These are phyloP conservation scores for Mycena rosella DNA, from an alignment of 768 basidiomycete species.

Conservation along the genomic window DNA sequence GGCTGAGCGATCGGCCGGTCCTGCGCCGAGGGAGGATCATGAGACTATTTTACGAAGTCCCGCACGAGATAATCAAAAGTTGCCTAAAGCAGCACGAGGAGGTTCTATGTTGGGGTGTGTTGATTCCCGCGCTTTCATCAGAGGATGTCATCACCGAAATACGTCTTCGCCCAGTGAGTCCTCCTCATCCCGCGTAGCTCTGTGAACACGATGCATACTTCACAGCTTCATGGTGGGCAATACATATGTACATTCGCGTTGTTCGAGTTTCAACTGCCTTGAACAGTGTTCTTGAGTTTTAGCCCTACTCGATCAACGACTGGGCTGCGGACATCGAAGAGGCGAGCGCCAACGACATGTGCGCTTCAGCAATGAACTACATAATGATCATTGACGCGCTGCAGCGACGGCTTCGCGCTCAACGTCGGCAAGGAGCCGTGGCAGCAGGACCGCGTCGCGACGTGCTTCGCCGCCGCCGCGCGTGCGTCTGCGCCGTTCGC, in stretches of 20 bases:
- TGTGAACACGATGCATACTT: not conserved
- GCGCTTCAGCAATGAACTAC: not conserved
- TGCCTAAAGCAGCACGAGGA: slow-evolving; percentile 18
- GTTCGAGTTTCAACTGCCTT: no score
- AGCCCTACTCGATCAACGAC: slow-evolving; percentile 47
- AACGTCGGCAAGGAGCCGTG: slow-evolving; percentile 60
- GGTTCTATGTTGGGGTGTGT: slow-evolving; percentile 7
- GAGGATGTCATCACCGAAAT: slow-evolving; percentile 20
- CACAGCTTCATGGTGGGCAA: slow-evolving; percentile 53
- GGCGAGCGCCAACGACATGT: slow-evolving; percentile 43
- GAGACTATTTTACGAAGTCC: no score
- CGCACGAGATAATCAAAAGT: not conserved
- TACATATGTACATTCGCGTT: slow-evolving; percentile 44
- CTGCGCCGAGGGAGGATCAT: no score
- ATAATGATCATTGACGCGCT: not conserved
- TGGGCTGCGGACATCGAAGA: slow-evolving; percentile 48
- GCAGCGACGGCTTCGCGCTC: slow-evolving; percentile 58
- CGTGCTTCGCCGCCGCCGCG: slow-evolving; percentile 55
- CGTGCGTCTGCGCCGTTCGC: slow-evolving; percentile 45
- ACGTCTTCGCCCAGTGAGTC: slow-evolving; percentile 41
- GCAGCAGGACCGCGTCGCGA: slow-evolving; percentile 49
- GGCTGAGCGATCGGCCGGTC: no score
- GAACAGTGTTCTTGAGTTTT: no score
- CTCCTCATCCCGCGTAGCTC: not conserved
- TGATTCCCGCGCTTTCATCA: not conserved